Evolutionary conservation across 352 stramenopile genomes (phyloP).

Genomic region (Phytophthora lateralis): DNA sequence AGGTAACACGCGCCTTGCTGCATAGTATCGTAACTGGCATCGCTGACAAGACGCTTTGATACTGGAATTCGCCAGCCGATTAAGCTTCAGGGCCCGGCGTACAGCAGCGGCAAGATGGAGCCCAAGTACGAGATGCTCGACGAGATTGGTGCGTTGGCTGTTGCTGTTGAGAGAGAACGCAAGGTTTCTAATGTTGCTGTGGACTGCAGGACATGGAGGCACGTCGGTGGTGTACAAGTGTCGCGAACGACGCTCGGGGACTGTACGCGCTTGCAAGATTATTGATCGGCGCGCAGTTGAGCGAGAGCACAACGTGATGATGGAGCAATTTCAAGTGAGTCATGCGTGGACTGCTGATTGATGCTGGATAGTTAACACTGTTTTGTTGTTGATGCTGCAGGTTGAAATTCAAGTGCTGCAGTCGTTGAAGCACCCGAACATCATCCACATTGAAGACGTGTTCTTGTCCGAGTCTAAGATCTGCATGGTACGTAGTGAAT

Average conservation of each 20-base stretch:
- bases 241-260: constrained; percentile 60
- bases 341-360: not conserved
- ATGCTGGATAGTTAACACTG: not conserved
- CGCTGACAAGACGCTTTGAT: constrained; percentile 3
- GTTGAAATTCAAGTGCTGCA: constrained; percentile 91
- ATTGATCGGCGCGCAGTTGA: constrained; percentile 84
- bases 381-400: constrained; percentile 33
- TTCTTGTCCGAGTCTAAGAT: constrained; percentile 87
- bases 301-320: constrained; percentile 74
- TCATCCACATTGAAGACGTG: constrained; percentile 90
- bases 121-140: constrained; percentile 84
- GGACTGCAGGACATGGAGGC: constrained; percentile 68
- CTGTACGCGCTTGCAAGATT: constrained; percentile 82
- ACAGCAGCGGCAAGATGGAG: constrained; percentile 75
- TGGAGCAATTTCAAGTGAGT: constrained; percentile 88
- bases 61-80: constrained; percentile 53
- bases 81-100: constrained; percentile 69
- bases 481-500: constrained; percentile 63
- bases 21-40: not conserved
- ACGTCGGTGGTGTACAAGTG: constrained; percentile 89
- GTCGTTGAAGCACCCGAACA: constrained; percentile 89
- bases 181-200: constrained; percentile 1
- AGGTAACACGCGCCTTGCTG: constrained; percentile 24
- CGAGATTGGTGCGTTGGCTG: constrained; percentile 70
- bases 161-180: not conserved